Conservation (phyloP, 2,329 filamentous ascomycete genomes). For the Pyrenophora seminiperda region DNA sequence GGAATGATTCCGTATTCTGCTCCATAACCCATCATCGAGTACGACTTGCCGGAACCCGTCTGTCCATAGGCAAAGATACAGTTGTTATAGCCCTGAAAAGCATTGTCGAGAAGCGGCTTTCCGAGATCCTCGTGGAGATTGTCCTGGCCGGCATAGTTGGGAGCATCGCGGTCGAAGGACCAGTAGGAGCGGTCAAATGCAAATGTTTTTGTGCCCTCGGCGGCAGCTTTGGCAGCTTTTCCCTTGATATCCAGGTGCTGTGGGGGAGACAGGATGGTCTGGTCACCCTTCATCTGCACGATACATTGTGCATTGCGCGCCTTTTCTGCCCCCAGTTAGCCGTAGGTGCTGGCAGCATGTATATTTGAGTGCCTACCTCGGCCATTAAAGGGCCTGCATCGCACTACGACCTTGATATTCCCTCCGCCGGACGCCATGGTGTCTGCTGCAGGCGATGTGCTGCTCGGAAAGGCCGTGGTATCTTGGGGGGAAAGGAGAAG, state of each 20-base stretch:
- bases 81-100: conserved; percentile 98
- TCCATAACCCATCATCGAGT: conserved; percentile 99
- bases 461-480: conserved; percentile 11
- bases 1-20: conserved; percentile 95
- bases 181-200: conserved; percentile 98
- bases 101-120: conserved; percentile 91
- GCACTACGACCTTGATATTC: conserved; percentile 99
- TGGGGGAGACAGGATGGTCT: conserved; percentile 83
- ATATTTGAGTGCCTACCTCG: conserved; percentile 67
- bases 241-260: conserved; percentile 60
- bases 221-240: conserved; percentile 68
- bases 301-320: conserved; percentile 95
- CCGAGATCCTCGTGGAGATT: conserved; percentile 88
- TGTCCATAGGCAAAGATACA: conserved; percentile 99
- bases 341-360: not conserved
- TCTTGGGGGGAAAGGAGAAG: conserved; percentile 20
- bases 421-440: conserved; percentile 77
- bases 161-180: conserved; percentile 86
- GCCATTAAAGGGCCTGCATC: conserved; percentile 91
- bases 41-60: conserved; percentile 97
- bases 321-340: conserved; percentile 66
- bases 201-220: conserved; percentile 78
- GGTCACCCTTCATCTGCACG: conserved; percentile 91
- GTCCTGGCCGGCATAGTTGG: conserved; percentile 87
- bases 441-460: conserved; percentile 3